Percentiles rank a stretch among this genome's conserved stretches.
Evolutionary conservation across 2,329 filamentous ascomycete species (phyloP).

Genomic region (Botrytis cinerea): DNA sequence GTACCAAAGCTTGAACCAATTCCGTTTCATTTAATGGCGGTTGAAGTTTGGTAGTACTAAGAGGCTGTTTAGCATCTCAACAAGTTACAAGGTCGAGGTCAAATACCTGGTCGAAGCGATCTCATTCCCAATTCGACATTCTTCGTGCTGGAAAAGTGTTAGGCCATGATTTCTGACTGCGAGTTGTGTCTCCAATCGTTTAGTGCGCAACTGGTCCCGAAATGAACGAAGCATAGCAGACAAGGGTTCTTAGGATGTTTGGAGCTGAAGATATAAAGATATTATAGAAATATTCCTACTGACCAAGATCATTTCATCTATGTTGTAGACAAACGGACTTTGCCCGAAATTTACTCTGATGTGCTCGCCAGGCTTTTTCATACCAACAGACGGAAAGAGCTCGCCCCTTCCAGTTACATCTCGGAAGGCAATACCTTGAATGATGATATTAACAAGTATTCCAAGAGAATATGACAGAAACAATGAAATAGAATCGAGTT

Average conservation of each 20-base stretch:
- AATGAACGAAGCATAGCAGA: neutral
- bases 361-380: slow-evolving; percentile 65
- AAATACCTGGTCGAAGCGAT: slow-evolving; percentile 55
- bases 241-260: neutral
- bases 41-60: slow-evolving; percentile 48
- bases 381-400: slow-evolving; percentile 67
- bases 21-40: slow-evolving; percentile 71
- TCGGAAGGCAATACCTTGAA: slow-evolving; percentile 67
- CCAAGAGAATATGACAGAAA: neutral
- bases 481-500: neutral
- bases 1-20: slow-evolving; percentile 77
- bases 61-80: slow-evolving; percentile 23
- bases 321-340: slow-evolving; percentile 84
- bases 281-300: slow-evolving; percentile 38
- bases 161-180: neutral
- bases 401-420: slow-evolving; percentile 57
- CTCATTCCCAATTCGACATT: slow-evolving; percentile 42
- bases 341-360: slow-evolving; percentile 68
- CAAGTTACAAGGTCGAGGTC: neutral
- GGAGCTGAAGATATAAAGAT: neutral
- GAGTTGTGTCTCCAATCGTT: neutral
- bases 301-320: slow-evolving; percentile 81
- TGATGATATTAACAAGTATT: neutral
- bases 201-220: neutral
- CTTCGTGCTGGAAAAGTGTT: slow-evolving; percentile 34